Evolutionary conservation across 2,329 filamentous ascomycete species (phyloP).

Genomic region (Fusarium sp.): DNA sequence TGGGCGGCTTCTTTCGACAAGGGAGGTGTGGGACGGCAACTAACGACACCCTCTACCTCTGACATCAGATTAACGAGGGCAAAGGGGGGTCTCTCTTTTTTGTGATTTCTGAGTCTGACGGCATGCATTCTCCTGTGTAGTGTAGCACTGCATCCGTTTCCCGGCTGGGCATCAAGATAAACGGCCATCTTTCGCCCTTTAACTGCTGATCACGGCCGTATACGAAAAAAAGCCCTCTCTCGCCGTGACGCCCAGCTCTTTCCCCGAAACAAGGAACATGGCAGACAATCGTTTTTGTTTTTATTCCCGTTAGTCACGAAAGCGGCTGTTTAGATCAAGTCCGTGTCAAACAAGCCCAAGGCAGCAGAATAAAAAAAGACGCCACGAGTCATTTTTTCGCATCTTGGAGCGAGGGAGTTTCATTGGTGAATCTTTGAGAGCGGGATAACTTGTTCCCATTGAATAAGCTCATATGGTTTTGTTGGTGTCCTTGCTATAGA

Average conservation of each 20-base stretch:
- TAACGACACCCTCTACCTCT: not conserved
- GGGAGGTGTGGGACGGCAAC: not conserved
- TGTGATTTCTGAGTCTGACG: not conserved
- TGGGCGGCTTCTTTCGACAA: slow-evolving; percentile 2
- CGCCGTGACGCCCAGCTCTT: not conserved
- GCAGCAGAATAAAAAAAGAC: slow-evolving; percentile 31
- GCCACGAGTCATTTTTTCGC: slow-evolving; percentile 1
- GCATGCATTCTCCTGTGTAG: not conserved
- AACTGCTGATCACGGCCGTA: not conserved
- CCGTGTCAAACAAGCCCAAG: slow-evolving; percentile 21
- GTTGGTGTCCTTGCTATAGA: not conserved
- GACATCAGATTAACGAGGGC: not conserved
- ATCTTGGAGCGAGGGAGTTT: not conserved
- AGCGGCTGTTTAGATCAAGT: not conserved
- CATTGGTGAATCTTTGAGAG: not conserved
- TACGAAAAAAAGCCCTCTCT: not conserved
- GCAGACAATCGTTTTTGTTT: not conserved
- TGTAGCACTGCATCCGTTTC: not conserved
- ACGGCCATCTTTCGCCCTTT: not conserved
- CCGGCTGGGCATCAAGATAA: not conserved
- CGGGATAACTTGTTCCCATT: slow-evolving; percentile 6
- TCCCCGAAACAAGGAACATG: not conserved
- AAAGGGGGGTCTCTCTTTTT: not conserved
- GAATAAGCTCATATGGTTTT: slow-evolving; percentile 19
- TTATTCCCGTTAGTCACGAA: not conserved